phyloP scores from a whole-genome alignment of 2,329 filamentous ascomycete genomes.

The Aspergillus tanneri region DNA sequence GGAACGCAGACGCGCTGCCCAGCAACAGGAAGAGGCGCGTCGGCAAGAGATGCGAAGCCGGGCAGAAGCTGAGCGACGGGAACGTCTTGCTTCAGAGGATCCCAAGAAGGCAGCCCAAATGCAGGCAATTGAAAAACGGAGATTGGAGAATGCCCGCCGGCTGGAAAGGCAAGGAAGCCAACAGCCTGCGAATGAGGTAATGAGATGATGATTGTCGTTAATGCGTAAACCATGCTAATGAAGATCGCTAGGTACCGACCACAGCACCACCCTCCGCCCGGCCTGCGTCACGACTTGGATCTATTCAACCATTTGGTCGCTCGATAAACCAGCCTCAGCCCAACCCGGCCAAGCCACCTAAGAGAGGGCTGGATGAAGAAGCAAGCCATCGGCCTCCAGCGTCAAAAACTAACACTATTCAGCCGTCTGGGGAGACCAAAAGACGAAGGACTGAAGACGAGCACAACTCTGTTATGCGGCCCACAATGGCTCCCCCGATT shows the following conservation, averaged over 20 bases:
- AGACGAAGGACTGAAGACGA: constrained; percentile 75
- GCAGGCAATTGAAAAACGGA: constrained; percentile 56
- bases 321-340: constrained; percentile 62
- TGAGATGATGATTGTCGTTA: constrained; percentile 23
- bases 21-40: constrained; percentile 58
- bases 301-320: constrained; percentile 57
- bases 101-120: constrained; percentile 66
- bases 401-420: constrained; percentile 46
- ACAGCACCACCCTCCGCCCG: constrained; percentile 48
- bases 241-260: constrained; percentile 9
- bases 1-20: constrained; percentile 70
- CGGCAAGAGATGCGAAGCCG: constrained; percentile 62
- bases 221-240: background rate
- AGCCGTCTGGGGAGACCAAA: constrained; percentile 72
- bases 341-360: constrained; percentile 69
- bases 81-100: constrained; percentile 54
- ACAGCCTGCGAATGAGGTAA: constrained; percentile 44
- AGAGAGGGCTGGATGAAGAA: constrained; percentile 68
- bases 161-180: constrained; percentile 47
- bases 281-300: constrained; percentile 50
- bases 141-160: constrained; percentile 48
- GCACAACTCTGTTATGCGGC: constrained; percentile 59
- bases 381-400: constrained; percentile 49
- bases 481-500: constrained; percentile 78
- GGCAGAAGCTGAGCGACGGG: constrained; percentile 53